Percentiles rank a stretch among this genome's conserved stretches.
Conservation (phyloP, 805 yeast genomes). For the Cyberlindnera suaveolens region DNA sequence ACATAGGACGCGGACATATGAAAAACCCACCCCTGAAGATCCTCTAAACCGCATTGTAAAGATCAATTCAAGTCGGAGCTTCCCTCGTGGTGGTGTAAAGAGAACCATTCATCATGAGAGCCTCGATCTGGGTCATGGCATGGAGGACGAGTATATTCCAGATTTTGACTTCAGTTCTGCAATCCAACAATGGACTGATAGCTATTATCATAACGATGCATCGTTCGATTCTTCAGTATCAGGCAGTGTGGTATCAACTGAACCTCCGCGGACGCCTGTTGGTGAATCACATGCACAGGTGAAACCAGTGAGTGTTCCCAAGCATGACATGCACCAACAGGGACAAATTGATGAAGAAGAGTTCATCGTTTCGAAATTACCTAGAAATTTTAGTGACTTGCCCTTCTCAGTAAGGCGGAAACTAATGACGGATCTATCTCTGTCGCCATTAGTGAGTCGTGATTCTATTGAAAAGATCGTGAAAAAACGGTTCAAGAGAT, state of each 20-base stretch:
- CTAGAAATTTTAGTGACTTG: slow-evolving; percentile 45
- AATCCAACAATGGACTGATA: slow-evolving; percentile 40
- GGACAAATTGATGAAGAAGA: slow-evolving; percentile 20
- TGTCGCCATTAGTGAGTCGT: slow-evolving; percentile 28
- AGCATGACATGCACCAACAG: slow-evolving; percentile 2
- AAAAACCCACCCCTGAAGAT: background rate
- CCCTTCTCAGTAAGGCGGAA: slow-evolving; percentile 59
- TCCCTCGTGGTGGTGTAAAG: slow-evolving; percentile 1
- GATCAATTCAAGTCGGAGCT: slow-evolving; percentile 1
- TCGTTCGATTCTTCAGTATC: slow-evolving; percentile 15
- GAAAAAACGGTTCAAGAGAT: slow-evolving; percentile 21
- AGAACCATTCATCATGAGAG: background rate
- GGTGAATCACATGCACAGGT: slow-evolving; percentile 29
- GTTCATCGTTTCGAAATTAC: slow-evolving; percentile 32
- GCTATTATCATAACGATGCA: slow-evolving; percentile 13
- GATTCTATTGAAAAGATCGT: slow-evolving; percentile 24
- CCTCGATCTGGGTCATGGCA: slow-evolving; percentile 31
- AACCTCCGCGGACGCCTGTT: slow-evolving; percentile 16
- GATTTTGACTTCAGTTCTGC: slow-evolving; percentile 54
- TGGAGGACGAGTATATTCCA: slow-evolving; percentile 75
- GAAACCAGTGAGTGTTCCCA: slow-evolving; percentile 32
- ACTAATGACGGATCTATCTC: slow-evolving; percentile 24
- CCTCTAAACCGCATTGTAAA: slow-evolving; percentile 13
- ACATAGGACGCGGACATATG: slow-evolving; percentile 11
- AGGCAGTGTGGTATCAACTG: slow-evolving; percentile 7